These are phyloP conservation scores for Eimeria falciformis DNA, from an alignment of 169 alveolate genomes.

Conservation along the genomic window DNA sequence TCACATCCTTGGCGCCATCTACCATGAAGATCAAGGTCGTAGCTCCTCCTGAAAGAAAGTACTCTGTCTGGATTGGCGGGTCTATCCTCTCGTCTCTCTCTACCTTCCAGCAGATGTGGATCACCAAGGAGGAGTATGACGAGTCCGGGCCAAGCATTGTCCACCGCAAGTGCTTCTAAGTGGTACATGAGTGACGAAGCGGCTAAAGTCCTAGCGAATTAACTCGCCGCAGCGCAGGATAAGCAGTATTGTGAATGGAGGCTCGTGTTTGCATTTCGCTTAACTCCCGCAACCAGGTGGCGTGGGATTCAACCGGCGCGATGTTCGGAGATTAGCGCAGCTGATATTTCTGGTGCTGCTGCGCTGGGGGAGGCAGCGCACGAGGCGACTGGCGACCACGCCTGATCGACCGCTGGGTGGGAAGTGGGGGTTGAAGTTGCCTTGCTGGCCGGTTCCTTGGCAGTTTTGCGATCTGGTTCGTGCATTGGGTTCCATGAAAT, in stretches of 20 bases:
- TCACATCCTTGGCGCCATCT: slow-evolving; percentile 97
- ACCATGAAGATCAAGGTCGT: slow-evolving; percentile 97
- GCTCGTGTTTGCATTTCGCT: slow-evolving; percentile 48
- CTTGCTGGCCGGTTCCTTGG: slow-evolving; percentile 60
- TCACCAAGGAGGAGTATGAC: slow-evolving; percentile 98
- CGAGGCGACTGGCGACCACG: slow-evolving; percentile 41
- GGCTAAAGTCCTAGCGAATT: slow-evolving; percentile 24
- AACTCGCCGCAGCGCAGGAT: slow-evolving; percentile 34
- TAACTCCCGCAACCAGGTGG: slow-evolving; percentile 8
- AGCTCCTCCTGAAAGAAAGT: slow-evolving; percentile 99
- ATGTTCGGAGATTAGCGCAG: slow-evolving; percentile 53
- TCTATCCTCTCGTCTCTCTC: slow-evolving; percentile 96
- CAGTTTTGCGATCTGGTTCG: slow-evolving; percentile 56
- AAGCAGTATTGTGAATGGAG: slow-evolving; percentile 23
- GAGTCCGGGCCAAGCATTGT: slow-evolving; percentile 98
- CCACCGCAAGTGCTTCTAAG: slow-evolving; percentile 94
- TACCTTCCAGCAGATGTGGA: slow-evolving; percentile 99
- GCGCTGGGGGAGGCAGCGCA: slow-evolving; percentile 8
- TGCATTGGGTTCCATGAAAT: slow-evolving; percentile 45
- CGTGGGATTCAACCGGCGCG: slow-evolving; percentile 56
- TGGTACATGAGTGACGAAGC: slow-evolving; percentile 35
- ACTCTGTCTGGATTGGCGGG: slow-evolving; percentile 99
- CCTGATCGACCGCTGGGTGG: slow-evolving; percentile 59
- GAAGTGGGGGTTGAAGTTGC: slow-evolving; percentile 59
- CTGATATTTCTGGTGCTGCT: slow-evolving; percentile 17